phyloP scores from a whole-genome alignment of 2,329 filamentous ascomycete species.

The Neurospora sp. region DNA sequence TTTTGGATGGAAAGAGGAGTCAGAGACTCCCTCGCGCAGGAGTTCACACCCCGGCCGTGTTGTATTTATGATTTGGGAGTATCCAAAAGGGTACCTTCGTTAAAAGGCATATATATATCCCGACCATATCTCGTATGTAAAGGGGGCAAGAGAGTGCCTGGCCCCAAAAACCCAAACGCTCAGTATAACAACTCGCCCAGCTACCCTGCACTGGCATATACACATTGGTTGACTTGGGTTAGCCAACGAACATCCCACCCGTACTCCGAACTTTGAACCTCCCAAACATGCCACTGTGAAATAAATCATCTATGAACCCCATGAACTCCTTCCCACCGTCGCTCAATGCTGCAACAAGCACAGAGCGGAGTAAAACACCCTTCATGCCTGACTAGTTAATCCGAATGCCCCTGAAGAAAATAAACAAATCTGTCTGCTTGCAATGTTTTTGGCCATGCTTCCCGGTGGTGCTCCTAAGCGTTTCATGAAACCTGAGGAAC shows the following conservation, averaged over 20 bases:
- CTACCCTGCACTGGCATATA: neutral
- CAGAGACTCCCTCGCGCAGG: neutral
- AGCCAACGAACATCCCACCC: neutral
- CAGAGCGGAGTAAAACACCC: neutral
- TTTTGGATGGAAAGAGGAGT: neutral
- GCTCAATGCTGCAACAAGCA: neutral
- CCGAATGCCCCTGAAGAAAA: neutral
- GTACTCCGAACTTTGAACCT: neutral
- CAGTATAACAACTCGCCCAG: neutral
- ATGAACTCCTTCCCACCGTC: neutral
- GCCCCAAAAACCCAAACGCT: neutral
- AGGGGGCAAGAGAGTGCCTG: neutral
- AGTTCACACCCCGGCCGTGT: neutral
- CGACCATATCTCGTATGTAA: neutral
- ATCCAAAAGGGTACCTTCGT: constrained; percentile 1
- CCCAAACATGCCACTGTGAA: neutral
- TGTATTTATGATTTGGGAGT: neutral
- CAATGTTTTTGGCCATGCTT: neutral
- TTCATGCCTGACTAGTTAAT: neutral
- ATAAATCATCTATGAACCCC: neutral
- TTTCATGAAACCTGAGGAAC: constrained; percentile 20
- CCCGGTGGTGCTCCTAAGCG: neutral
- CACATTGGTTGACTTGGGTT: neutral
- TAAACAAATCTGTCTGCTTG: neutral
- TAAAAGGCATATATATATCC: constrained; percentile 2